Percentiles rank a stretch among this genome's conserved stretches.
Evolutionary conservation across 768 basidiomycete genomes (phyloP).

Genomic region (Polyporus arcularius): DNA sequence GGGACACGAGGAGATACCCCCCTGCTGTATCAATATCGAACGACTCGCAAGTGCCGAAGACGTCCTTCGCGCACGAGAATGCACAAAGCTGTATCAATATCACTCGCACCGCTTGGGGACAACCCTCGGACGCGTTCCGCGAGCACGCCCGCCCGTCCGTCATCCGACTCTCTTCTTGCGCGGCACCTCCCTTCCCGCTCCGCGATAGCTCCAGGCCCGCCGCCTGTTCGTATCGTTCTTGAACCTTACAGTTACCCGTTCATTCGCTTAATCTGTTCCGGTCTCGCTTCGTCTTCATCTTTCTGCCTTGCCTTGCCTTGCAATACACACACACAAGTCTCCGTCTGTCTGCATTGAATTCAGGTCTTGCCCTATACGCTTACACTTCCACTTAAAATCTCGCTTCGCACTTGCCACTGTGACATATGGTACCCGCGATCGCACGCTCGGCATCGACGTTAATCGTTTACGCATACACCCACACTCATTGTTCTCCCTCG

Average conservation of each 20-base stretch:
- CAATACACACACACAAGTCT: no score
- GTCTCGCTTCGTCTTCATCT: no score
- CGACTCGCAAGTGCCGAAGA: not conserved
- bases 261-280: no score
- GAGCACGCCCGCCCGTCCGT: not conserved
- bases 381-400: not conserved
- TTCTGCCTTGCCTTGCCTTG: no score
- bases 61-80: not conserved
- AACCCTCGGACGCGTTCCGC: not conserved
- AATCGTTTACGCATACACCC: conserved; percentile 14
- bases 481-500: conserved; percentile 6
- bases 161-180: not conserved
- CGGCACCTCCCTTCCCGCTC: not conserved
- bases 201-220: no score
- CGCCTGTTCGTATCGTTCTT: not conserved
- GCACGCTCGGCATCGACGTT: conserved; percentile 2
- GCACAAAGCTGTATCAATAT: not conserved
- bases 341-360: not conserved
- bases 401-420: not conserved
- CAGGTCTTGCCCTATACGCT: not conserved
- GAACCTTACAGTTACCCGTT: not conserved
- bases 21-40: not conserved
- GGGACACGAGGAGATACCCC: not conserved
- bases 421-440: conserved; percentile 9
- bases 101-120: not conserved